Percentiles rank a stretch among this genome's conserved stretches.
phyloP scores from a whole-genome alignment of 495 filamentous ascomycete genomes.

The Penicillium fimorum region DNA sequence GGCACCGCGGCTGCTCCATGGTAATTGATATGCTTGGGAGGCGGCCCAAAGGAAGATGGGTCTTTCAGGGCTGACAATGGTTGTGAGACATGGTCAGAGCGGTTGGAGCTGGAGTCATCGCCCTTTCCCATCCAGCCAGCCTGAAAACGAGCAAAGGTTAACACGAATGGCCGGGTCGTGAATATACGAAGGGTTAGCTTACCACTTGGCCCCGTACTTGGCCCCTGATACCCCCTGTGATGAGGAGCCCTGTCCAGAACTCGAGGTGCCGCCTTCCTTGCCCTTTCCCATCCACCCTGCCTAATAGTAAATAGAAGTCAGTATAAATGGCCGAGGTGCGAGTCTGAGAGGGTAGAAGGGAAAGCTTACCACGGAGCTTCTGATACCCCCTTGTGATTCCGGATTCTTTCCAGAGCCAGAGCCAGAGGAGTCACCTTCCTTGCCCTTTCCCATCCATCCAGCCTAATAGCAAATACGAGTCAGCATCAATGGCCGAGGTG shows the following conservation, averaged over 20 bases:
- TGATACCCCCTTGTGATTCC: too few relatives aligned
- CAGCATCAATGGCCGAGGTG: slow-evolving; percentile 13
- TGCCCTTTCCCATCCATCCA: slow-evolving; percentile 51
- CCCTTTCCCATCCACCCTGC: slow-evolving; percentile 50
- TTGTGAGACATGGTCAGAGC: slow-evolving; percentile 53
- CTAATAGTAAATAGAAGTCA: slow-evolving; percentile 11
- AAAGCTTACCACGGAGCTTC: slow-evolving; percentile 41
- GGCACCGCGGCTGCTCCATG: slow-evolving; percentile 50
- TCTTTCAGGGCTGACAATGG: slow-evolving; percentile 81
- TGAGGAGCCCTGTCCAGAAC: neutral
- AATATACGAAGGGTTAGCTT: slow-evolving; percentile 14
- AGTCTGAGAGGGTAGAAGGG: neutral
- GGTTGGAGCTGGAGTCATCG: slow-evolving; percentile 40
- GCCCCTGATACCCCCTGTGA: slow-evolving; percentile 4
- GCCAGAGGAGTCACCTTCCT: slow-evolving; percentile 23
- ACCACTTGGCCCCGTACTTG: slow-evolving; percentile 58
- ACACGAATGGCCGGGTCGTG: slow-evolving; percentile 12
- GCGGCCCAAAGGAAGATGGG: slow-evolving; percentile 79
- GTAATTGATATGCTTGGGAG: slow-evolving; percentile 67
- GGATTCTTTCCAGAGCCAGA: neutral
- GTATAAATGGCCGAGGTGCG: slow-evolving; percentile 13
- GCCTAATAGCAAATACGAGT: slow-evolving; percentile 15
- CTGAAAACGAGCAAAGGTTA: slow-evolving; percentile 11
- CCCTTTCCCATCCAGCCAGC: slow-evolving; percentile 49
- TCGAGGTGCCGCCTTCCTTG: slow-evolving; percentile 29